Conservation (phyloP, 2,329 filamentous ascomycete genomes). For the Elsinoe ampelina region DNA sequence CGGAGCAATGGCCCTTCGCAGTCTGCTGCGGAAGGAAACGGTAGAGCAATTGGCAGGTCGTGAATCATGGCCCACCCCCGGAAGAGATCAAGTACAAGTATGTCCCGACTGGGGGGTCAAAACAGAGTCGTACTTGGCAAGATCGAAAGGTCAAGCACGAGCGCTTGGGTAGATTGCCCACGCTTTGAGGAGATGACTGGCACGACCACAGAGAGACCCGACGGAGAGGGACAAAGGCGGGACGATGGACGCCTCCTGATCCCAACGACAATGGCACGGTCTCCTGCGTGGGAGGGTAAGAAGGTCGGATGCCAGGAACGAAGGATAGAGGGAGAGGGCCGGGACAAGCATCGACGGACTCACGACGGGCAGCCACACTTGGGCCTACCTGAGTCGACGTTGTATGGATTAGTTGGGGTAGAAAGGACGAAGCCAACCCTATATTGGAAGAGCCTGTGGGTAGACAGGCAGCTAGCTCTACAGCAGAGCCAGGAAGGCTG, state of each 20-base stretch:
- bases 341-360: slow-evolving; percentile 8
- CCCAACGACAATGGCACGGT: slow-evolving; percentile 1
- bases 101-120: neutral
- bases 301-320: neutral
- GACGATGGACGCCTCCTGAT: neutral
- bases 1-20: neutral
- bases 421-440: neutral
- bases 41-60: neutral
- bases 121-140: neutral
- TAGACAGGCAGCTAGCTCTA: neutral
- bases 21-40: neutral
- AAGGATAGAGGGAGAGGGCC: neutral
- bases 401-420: neutral
- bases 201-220: neutral
- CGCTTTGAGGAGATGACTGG: neutral
- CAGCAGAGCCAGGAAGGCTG: neutral
- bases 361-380: slow-evolving; percentile 1
- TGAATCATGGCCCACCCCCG: neutral
- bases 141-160: slow-evolving; percentile 1
- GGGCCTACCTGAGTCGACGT: neutral
- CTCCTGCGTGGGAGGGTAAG: neutral
- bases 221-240: slow-evolving; percentile 3
- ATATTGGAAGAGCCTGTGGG: neutral
- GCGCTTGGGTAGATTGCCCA: neutral
- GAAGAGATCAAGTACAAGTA: slow-evolving; percentile 5